A percentile compares a stretch with the other conserved stretches of the same genome.
phyloP scores from a whole-genome alignment of 2,329 filamentous ascomycete species.

The Leptographium wingfieldii region DNA sequence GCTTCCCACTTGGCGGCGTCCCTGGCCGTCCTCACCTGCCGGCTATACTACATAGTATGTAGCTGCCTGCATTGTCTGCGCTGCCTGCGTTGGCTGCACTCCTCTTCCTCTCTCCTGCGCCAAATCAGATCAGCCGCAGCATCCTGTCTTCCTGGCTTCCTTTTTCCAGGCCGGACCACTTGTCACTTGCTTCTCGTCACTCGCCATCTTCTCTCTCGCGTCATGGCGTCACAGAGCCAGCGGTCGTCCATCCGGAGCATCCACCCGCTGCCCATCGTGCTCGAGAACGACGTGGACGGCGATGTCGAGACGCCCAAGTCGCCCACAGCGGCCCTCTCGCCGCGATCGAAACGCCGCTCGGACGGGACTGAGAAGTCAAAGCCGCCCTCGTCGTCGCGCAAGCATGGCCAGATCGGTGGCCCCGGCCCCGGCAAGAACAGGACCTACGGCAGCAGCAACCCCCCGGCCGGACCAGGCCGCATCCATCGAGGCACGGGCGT shows the following conservation, averaged over 20 bases:
- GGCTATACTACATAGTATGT: not conserved
- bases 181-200: not conserved
- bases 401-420: not conserved
- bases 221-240: constrained; percentile 11
- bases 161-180: not conserved
- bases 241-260: constrained; percentile 14
- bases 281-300: constrained; percentile 19
- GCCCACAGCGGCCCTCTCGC: constrained; percentile 5
- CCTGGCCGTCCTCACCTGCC: too few relatives aligned
- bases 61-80: not conserved
- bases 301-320: not conserved
- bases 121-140: not conserved
- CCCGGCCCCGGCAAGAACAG: not conserved
- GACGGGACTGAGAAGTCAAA: constrained; percentile 12
- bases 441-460: not conserved
- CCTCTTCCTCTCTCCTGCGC: not conserved
- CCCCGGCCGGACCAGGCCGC: too few relatives aligned
- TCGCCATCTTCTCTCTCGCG: not conserved
- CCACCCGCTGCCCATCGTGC: constrained; percentile 24
- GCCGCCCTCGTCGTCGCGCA: constrained; percentile 2
- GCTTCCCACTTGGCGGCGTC: not conserved
- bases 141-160: not conserved
- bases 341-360: constrained; percentile 14
- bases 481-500: not conserved
- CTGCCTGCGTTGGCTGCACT: not conserved